Conservation (phyloP, 2,329 filamentous ascomycete genomes). For the Monilinia fructigena region DNA sequence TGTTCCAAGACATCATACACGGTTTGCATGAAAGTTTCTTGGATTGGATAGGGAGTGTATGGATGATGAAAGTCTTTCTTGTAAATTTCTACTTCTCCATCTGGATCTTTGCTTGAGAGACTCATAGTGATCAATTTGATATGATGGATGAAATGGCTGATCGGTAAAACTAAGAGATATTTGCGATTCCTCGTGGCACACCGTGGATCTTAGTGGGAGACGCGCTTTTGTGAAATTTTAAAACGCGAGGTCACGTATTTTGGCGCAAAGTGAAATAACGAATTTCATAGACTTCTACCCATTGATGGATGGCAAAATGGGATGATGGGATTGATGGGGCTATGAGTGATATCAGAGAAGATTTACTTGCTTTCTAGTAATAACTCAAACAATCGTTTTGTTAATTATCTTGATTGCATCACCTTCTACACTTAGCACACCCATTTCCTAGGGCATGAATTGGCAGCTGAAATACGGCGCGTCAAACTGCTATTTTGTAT, state of each 20-base stretch:
- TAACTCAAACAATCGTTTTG: neutral
- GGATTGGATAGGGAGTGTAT: slow-evolving; percentile 68
- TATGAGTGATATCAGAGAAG: neutral
- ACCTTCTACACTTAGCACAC: neutral
- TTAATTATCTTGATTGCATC: neutral
- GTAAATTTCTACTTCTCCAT: neutral
- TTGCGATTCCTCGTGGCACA: neutral
- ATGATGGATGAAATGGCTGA: neutral
- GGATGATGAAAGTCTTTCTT: slow-evolving; percentile 62
- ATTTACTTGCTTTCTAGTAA: neutral
- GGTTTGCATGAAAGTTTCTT: slow-evolving; percentile 67
- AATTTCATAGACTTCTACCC: too few relatives aligned
- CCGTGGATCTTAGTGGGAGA: neutral
- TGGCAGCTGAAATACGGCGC: neutral
- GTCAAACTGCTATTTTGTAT: neutral
- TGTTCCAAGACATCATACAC: slow-evolving; percentile 66
- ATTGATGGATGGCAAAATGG: neutral
- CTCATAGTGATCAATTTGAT: neutral
- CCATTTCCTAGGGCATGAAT: neutral
- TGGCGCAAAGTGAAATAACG: slow-evolving; percentile 16
- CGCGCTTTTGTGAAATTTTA: slow-evolving; percentile 5
- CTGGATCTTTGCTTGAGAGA: neutral
- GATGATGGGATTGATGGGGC: neutral
- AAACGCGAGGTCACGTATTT: slow-evolving; percentile 22
- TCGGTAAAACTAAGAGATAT: too few relatives aligned